These are phyloP conservation scores for Globisporangium solare DNA, from an alignment of 352 stramenopile genomes.

Conservation along the genomic window DNA sequence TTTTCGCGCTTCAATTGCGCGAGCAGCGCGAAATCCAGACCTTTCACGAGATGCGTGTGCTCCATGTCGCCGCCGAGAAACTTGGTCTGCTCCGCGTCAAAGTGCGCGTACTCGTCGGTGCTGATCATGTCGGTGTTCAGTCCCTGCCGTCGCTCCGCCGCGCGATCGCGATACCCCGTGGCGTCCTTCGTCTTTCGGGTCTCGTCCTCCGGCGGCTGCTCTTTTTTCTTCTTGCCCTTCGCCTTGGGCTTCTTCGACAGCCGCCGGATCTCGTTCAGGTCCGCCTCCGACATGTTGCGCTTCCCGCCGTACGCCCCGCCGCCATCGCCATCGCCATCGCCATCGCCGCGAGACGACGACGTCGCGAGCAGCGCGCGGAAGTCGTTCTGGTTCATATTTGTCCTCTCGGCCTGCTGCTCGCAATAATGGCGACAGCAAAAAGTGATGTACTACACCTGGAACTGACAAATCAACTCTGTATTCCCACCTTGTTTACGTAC, in stretches of 20 bases:
- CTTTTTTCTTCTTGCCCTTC: constrained; percentile 38
- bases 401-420: not conserved
- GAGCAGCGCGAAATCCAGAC: constrained; percentile 83
- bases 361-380: constrained; percentile 52
- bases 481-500: too few relatives aligned
- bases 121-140: constrained; percentile 37
- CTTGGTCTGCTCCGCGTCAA: constrained; percentile 77
- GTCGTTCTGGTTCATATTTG: constrained; percentile 71
- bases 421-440: not conserved
- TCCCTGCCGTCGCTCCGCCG: constrained; percentile 51
- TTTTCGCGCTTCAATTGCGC: constrained; percentile 83
- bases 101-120: constrained; percentile 40
- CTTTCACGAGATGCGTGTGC: constrained; percentile 88
- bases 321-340: constrained; percentile 5
- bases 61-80: constrained; percentile 78
- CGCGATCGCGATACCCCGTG: constrained; percentile 54
- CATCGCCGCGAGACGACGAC: constrained; percentile 16
- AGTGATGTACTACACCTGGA: not conserved
- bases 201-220: constrained; percentile 10
- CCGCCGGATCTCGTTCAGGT: constrained; percentile 42
- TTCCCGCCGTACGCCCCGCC: constrained; percentile 39
- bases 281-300: constrained; percentile 45
- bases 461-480: not conserved
- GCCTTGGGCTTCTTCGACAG: constrained; percentile 66
- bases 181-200: constrained; percentile 5